These are phyloP conservation scores for Musa schizocarpa DNA, from an alignment of 176 grass and related monocot genomes.

Conservation along the genomic window DNA sequence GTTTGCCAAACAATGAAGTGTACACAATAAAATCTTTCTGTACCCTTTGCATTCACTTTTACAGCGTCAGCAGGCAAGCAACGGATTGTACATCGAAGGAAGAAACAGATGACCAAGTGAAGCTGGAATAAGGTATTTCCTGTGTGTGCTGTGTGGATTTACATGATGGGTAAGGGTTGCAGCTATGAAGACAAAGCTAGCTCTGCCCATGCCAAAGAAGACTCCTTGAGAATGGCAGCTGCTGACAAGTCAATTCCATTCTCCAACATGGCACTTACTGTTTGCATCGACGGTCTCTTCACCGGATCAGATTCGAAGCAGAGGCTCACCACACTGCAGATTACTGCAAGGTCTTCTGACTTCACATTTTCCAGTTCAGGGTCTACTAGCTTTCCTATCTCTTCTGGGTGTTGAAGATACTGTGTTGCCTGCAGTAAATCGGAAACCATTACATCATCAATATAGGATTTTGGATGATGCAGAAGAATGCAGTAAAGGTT, in stretches of 20 bases:
- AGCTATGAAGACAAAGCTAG: conserved; percentile 55
- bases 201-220: conserved; percentile 74
- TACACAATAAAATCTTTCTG: background rate
- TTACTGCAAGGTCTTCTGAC: conserved; percentile 42
- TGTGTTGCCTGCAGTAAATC: conserved; percentile 34
- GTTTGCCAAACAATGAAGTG: background rate
- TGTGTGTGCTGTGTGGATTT: conserved; percentile 6
- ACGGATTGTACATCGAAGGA: background rate
- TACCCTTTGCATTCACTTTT: background rate
- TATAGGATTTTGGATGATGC: background rate
- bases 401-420: conserved; percentile 71
- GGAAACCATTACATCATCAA: background rate
- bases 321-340: conserved; percentile 77
- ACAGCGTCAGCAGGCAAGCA: background rate
- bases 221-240: conserved; percentile 68
- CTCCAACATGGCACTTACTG: conserved; percentile 61
- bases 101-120: background rate
- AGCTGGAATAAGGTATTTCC: background rate
- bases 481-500: background rate
- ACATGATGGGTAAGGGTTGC: background rate
- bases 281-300: conserved; percentile 86
- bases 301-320: conserved; percentile 80
- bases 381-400: conserved; percentile 64
- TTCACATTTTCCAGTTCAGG: conserved; percentile 45
- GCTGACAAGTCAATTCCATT: conserved; percentile 62